These are phyloP conservation scores for Phyllosticta paracitricarpa DNA, from an alignment of 2,329 filamentous ascomycete genomes.

Conservation along the genomic window DNA sequence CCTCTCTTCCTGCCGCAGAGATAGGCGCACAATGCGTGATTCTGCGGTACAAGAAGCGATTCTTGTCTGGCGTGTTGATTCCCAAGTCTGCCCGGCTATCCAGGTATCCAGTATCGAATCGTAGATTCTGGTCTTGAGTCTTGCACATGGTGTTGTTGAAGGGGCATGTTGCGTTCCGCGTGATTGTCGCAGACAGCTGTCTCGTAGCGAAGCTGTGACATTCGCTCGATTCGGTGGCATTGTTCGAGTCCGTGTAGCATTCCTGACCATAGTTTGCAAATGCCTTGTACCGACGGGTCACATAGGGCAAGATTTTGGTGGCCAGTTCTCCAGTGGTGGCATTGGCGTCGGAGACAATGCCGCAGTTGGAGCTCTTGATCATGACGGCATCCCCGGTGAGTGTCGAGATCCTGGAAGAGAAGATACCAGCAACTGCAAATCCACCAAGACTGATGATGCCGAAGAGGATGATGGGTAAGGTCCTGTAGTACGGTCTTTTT, in stretches of 20 bases:
- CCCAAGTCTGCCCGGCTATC: constrained; percentile 17
- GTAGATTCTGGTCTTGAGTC: constrained; percentile 8
- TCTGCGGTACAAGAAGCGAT: constrained; percentile 8
- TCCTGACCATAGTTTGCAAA: neutral
- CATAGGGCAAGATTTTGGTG: neutral
- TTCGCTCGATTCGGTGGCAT: neutral
- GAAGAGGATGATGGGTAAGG: neutral
- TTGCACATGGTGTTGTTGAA: constrained; percentile 12
- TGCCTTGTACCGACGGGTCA: neutral
- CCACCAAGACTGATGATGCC: neutral
- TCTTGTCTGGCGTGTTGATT: constrained; percentile 13
- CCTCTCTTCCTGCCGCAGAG: neutral
- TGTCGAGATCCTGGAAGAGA: constrained; percentile 10
- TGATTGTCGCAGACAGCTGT: constrained; percentile 2
- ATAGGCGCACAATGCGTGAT: constrained; percentile 11
- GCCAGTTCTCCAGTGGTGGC: neutral
- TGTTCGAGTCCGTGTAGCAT: neutral
- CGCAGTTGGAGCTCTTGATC: neutral
- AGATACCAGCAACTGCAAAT: constrained; percentile 7
- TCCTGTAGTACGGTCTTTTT: neutral
- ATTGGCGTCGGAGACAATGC: neutral
- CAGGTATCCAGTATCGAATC: constrained; percentile 15
- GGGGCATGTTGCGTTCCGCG: constrained; percentile 11
- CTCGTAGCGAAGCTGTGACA: constrained; percentile 8
- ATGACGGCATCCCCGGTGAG: constrained; percentile 4